Conservation (phyloP, 129 eudicot genomes). For the Rutidosis leptorrhynchoides region DNA sequence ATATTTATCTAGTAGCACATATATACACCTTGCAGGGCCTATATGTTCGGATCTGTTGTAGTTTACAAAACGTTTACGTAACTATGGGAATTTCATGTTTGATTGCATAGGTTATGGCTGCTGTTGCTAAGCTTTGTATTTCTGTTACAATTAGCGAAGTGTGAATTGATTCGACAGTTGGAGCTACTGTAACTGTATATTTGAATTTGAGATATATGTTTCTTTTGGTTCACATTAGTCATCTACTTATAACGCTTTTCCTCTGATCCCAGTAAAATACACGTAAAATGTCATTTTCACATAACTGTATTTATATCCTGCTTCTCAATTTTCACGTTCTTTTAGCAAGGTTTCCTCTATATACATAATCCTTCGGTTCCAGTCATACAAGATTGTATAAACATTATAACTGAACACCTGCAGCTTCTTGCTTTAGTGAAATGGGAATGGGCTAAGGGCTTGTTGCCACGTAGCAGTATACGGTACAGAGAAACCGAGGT, state of each 20-base stretch:
- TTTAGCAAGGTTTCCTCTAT: constrained; percentile 55
- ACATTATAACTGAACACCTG: constrained; percentile 83
- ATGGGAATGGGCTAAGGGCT: constrained; percentile 94
- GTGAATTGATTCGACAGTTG: constrained; percentile 50
- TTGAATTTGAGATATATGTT: neutral
- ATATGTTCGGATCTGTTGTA: neutral
- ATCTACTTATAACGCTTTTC: neutral
- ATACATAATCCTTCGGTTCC: constrained; percentile 44
- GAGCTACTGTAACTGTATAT: constrained; percentile 35
- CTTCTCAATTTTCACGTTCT: constrained; percentile 5
- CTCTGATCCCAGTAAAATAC: neutral
- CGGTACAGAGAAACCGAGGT: constrained; percentile 79
- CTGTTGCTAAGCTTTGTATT: constrained; percentile 73
- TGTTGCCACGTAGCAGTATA: constrained; percentile 82
- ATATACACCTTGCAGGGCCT: neutral
- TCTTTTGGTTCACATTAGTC: constrained; percentile 3
- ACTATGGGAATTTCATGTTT: neutral
- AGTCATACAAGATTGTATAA: constrained; percentile 76
- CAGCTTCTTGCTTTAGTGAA: constrained; percentile 77
- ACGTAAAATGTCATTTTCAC: constrained; percentile 9
- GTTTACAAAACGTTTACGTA: neutral
- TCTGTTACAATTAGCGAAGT: constrained; percentile 63
- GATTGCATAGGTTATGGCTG: constrained; percentile 73
- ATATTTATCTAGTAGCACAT: neutral
- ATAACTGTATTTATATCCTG: neutral